Percentiles rank a stretch among this genome's conserved stretches.
These are phyloP conservation scores for Tulasnella sp. DNA, from an alignment of 768 basidiomycete genomes.

Conservation along the genomic window DNA sequence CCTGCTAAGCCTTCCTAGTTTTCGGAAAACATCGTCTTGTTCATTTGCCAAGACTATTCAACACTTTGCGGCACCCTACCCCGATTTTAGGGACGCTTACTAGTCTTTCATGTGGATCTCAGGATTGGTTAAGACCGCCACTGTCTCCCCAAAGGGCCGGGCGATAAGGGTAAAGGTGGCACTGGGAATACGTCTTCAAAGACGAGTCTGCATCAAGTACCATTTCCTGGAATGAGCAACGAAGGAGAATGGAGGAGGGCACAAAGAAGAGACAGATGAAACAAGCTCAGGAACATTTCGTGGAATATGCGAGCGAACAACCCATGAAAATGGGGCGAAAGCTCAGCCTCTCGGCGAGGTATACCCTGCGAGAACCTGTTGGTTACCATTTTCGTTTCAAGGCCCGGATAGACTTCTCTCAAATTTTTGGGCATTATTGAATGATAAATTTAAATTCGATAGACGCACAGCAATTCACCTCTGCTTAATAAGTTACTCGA, in stretches of 20 bases:
- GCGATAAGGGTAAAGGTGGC: too few species aligned
- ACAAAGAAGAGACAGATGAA: too few species aligned
- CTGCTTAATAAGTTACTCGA: neutral
- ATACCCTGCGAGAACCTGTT: neutral
- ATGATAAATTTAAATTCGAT: neutral
- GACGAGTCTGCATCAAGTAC: too few species aligned
- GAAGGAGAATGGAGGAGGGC: too few species aligned
- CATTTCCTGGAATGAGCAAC: too few species aligned
- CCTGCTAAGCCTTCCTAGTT: neutral
- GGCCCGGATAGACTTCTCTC: neutral
- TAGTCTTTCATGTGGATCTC: neutral
- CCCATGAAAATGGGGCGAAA: too few species aligned
- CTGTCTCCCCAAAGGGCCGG: too few species aligned
- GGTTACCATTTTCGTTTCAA: neutral
- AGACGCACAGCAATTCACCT: neutral
- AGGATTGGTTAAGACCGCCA: too few species aligned
- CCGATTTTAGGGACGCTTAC: neutral
- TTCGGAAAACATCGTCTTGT: neutral
- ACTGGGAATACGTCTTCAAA: too few species aligned
- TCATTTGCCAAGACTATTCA: neutral
- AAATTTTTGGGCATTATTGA: neutral
- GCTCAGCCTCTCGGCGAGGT: too few species aligned
- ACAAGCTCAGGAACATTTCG: too few species aligned
- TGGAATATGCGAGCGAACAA: too few species aligned
- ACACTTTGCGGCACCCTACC: neutral